Evolutionary conservation across 805 yeast genomes (phyloP).

Genomic region (Ogataea kodamae): DNA sequence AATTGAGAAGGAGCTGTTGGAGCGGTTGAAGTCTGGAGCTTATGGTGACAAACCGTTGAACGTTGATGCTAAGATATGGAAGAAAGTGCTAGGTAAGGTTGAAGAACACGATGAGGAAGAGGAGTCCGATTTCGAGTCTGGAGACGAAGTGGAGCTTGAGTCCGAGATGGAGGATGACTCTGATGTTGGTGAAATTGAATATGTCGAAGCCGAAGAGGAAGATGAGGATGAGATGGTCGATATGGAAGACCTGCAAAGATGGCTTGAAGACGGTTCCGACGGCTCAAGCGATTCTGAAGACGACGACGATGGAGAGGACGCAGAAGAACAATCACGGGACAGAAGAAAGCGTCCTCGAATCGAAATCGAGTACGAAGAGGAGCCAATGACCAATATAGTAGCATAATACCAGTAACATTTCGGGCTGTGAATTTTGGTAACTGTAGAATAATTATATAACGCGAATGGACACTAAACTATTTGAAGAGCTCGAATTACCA

Average conservation of each 20-base stretch:
- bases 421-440: conserved; percentile 2
- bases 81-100: conserved; percentile 76
- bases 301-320: conserved; percentile 34
- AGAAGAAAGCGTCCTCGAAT: conserved; percentile 52
- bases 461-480: conserved; percentile 11
- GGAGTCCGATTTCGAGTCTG: conserved; percentile 51
- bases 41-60: conserved; percentile 97
- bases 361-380: conserved; percentile 77
- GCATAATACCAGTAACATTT: conserved; percentile 7
- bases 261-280: conserved; percentile 48
- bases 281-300: conserved; percentile 33
- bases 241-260: conserved; percentile 86
- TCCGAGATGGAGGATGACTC: conserved; percentile 54
- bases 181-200: conserved; percentile 71
- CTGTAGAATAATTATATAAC: not conserved
- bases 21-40: conserved; percentile 94
- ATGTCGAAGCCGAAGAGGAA: conserved; percentile 86
- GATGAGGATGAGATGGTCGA: conserved; percentile 88
- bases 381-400: conserved; percentile 33
- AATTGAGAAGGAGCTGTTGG: conserved; percentile 91
- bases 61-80: conserved; percentile 95
- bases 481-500: conserved; percentile 22
- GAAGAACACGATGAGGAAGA: conserved; percentile 50
- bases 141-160: conserved; percentile 39
- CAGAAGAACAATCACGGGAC: conserved; percentile 39